phyloP scores from a whole-genome alignment of 2,329 filamentous ascomycete genomes.

The Nemania bipapillata region DNA sequence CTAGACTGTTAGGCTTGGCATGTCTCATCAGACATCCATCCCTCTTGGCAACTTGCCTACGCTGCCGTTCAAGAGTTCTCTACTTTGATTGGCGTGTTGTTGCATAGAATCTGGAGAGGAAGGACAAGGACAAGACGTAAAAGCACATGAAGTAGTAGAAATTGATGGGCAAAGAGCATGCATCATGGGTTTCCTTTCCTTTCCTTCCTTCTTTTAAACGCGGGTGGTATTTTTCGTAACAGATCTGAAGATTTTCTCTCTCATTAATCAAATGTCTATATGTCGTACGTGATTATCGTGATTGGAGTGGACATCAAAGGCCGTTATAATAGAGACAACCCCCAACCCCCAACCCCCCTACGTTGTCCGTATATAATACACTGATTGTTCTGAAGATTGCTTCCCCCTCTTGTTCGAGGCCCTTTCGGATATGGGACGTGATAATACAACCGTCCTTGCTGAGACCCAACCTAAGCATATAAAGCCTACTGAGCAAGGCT shows the following conservation, averaged over 20 bases:
- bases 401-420: not conserved
- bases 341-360: too few species aligned
- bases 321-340: not conserved
- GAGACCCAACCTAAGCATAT: not conserved
- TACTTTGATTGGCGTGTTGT: not conserved
- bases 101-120: constrained; percentile 4
- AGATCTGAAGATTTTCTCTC: not conserved
- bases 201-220: too few species aligned
- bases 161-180: not conserved
- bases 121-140: too few species aligned
- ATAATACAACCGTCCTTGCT: constrained; percentile 23
- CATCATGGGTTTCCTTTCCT: too few species aligned
- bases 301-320: constrained; percentile 24
- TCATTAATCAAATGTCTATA: not conserved
- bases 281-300: constrained; percentile 7
- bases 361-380: constrained; percentile 24
- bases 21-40: too few species aligned
- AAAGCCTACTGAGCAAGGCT: constrained; percentile 7
- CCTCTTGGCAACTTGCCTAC: too few species aligned
- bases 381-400: not conserved
- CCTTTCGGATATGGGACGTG: not conserved
- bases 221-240: not conserved
- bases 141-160: not conserved
- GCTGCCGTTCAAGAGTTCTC: too few species aligned
- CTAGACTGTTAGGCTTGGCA: too few species aligned